Evolutionary conservation across 176 grass and related monocot species (phyloP).

Genomic region (Oryza nivara): DNA sequence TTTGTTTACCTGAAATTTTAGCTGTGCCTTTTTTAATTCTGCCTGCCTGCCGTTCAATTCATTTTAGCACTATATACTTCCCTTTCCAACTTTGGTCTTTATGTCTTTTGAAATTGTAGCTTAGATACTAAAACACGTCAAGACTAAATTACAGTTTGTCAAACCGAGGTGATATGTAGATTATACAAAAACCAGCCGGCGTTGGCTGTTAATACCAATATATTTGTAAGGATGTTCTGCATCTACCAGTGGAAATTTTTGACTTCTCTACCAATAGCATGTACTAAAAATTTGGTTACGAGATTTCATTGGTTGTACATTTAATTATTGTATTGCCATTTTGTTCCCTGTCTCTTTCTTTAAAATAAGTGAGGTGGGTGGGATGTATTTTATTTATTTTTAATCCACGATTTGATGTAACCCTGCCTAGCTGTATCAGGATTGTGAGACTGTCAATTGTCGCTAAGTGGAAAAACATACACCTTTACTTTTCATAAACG

Average conservation of each 20-base stretch:
- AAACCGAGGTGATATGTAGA: background rate
- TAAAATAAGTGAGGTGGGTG: background rate
- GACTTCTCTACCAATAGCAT: slow-evolving; percentile 24
- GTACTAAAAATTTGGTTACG: background rate
- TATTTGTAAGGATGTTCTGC: background rate
- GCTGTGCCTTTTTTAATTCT: slow-evolving; percentile 7
- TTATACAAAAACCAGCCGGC: slow-evolving; percentile 10
- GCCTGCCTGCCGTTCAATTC: slow-evolving; percentile 2
- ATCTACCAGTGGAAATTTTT: background rate
- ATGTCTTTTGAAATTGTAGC: background rate
- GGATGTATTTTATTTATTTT: slow-evolving; percentile 14
- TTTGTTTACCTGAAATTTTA: slow-evolving; percentile 3
- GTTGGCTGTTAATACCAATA: background rate
- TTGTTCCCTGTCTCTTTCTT: slow-evolving; percentile 21
- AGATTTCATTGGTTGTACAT: background rate
- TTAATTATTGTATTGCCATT: background rate
- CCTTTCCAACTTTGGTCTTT: background rate
- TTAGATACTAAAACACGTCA: slow-evolving; percentile 4
- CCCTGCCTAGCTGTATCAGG: background rate
- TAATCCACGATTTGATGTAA: background rate
- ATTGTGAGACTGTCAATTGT: background rate
- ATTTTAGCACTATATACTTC: background rate
- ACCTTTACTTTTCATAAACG: background rate
- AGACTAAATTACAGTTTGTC: slow-evolving; percentile 1
- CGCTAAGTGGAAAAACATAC: background rate